A percentile compares a stretch with the other conserved stretches of the same genome.
Conservation (phyloP, 1,284 basidiomycete genomes). For the Blastosporella zonata region DNA sequence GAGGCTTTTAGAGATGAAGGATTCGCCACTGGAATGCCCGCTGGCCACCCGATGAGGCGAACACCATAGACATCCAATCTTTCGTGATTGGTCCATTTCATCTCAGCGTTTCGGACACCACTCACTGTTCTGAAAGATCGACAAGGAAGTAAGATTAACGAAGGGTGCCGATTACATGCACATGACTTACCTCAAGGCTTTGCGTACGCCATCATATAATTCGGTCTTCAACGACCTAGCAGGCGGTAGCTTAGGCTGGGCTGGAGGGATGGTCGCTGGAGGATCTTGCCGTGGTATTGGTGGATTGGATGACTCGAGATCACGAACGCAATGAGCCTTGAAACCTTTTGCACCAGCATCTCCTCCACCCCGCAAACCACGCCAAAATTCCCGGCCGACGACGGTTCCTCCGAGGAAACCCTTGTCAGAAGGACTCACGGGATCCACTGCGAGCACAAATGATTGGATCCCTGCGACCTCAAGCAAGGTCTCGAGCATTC, state of each 20-base stretch:
- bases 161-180: not conserved
- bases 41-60: slow-evolving; percentile 59
- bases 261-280: slow-evolving; percentile 7
- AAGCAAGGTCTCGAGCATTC: slow-evolving; percentile 48
- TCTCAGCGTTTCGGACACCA: slow-evolving; percentile 61
- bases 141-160: slow-evolving; percentile 3
- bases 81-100: slow-evolving; percentile 70
- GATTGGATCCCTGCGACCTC: slow-evolving; percentile 51
- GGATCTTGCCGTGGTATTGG: slow-evolving; percentile 5
- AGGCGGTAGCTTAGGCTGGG: slow-evolving; percentile 28
- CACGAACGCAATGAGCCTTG: slow-evolving; percentile 40
- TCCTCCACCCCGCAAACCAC: slow-evolving; percentile 55
- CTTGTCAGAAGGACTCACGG: slow-evolving; percentile 39
- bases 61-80: slow-evolving; percentile 56
- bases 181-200: slow-evolving; percentile 44
- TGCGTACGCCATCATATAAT: slow-evolving; percentile 51
- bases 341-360: slow-evolving; percentile 53
- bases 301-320: slow-evolving; percentile 16
- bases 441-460: slow-evolving; percentile 58
- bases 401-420: slow-evolving; percentile 63
- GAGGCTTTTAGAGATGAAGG: slow-evolving; percentile 51
- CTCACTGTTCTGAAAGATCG: slow-evolving; percentile 40
- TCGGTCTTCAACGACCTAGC: slow-evolving; percentile 38
- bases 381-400: slow-evolving; percentile 62
- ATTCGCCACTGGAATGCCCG: slow-evolving; percentile 51